These are phyloP conservation scores for Globisporangium cylindrosporum DNA, from an alignment of 352 stramenopile species.

Conservation along the genomic window DNA sequence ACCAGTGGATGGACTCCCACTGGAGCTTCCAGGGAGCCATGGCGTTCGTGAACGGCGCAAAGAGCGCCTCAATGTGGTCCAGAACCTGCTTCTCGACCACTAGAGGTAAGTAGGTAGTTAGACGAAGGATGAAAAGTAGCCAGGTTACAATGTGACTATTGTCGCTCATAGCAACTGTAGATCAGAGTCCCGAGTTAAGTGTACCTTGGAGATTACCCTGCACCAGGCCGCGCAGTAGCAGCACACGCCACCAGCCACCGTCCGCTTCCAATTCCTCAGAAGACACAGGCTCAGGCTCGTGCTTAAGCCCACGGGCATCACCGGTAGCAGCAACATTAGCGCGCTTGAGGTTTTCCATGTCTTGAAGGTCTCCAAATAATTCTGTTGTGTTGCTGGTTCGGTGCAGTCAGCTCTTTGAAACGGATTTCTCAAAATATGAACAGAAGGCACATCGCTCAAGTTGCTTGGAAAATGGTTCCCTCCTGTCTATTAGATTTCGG, in stretches of 20 bases:
- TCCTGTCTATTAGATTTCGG: not conserved
- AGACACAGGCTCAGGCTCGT: not conserved
- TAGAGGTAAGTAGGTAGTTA: not conserved
- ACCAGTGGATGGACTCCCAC: conserved; percentile 68
- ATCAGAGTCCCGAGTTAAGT: not conserved
- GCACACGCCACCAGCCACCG: conserved; percentile 17
- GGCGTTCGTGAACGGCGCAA: conserved; percentile 43
- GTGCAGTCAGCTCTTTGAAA: not conserved
- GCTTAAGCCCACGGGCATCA: not conserved
- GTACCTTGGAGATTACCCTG: conserved; percentile 14
- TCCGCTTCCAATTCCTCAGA: conserved; percentile 10
- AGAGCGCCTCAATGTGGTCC: conserved; percentile 49
- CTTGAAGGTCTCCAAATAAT: too few species aligned
- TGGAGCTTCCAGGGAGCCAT: conserved; percentile 62
- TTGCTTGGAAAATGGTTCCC: not conserved
- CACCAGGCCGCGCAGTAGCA: conserved; percentile 15
- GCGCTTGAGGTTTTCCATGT: conserved; percentile 12
- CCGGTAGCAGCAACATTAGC: not conserved
- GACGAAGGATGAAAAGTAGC: not conserved
- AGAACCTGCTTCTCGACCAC: conserved; percentile 34
- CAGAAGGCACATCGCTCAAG: not conserved
- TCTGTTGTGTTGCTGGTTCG: too few species aligned
- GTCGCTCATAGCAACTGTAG: too few species aligned
- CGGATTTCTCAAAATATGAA: not conserved
- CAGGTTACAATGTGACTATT: not conserved